Percentiles rank a stretch among this genome's conserved stretches.
phyloP scores from a whole-genome alignment of 2,329 filamentous ascomycete species.

The Colletotrichum eremochloae region DNA sequence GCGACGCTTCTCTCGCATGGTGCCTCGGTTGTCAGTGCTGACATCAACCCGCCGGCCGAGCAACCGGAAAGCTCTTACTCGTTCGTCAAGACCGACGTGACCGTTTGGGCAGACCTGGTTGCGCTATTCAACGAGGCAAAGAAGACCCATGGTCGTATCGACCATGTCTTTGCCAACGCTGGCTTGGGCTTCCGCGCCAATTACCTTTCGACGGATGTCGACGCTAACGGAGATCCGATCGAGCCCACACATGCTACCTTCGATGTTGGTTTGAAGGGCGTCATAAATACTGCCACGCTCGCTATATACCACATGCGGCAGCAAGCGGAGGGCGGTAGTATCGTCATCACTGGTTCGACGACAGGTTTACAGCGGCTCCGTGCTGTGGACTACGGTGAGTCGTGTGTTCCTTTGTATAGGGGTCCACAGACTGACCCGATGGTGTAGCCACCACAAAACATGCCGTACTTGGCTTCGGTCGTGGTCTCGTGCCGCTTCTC shows the following conservation, averaged over 20 bases:
- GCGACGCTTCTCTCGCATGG: slow-evolving; percentile 64
- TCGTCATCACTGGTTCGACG: slow-evolving; percentile 66
- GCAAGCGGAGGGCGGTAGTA: slow-evolving; percentile 61
- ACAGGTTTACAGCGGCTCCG: slow-evolving; percentile 65
- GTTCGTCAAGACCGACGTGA: slow-evolving; percentile 62
- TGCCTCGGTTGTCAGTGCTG: slow-evolving; percentile 67
- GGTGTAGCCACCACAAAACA: slow-evolving; percentile 64
- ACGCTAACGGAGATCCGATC: slow-evolving; percentile 62
- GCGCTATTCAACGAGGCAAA: slow-evolving; percentile 65
- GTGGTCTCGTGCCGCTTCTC: slow-evolving; percentile 59
- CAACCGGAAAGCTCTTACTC: slow-evolving; percentile 48
- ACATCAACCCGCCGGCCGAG: slow-evolving; percentile 60
- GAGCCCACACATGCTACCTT: slow-evolving; percentile 58
- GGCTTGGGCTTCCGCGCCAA: slow-evolving; percentile 62
- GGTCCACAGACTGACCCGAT: not conserved
- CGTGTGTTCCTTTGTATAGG: not conserved
- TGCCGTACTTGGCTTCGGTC: slow-evolving; percentile 66
- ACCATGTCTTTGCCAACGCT: slow-evolving; percentile 80
- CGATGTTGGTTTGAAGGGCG: slow-evolving; percentile 65
- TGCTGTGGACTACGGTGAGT: slow-evolving; percentile 63
- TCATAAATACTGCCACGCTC: slow-evolving; percentile 63
- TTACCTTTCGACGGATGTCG: slow-evolving; percentile 61
- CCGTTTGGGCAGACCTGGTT: slow-evolving; percentile 63
- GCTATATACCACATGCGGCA: slow-evolving; percentile 64
- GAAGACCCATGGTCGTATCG: slow-evolving; percentile 78